phyloP scores from a whole-genome alignment of 306 rosid species.

The Clitoria ternatea region DNA sequence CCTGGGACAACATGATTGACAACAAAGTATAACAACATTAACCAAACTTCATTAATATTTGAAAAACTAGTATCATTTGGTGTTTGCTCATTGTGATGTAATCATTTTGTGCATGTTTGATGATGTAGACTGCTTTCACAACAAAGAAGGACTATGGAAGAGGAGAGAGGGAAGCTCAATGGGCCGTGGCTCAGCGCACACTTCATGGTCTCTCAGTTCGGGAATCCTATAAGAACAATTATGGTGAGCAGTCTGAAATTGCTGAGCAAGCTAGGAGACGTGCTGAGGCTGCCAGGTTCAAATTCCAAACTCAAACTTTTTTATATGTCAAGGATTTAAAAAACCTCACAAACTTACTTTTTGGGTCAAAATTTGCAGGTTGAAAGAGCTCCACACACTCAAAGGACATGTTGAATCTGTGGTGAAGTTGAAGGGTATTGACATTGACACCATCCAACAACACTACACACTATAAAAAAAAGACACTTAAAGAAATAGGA shows the following conservation, averaged over 20 bases:
- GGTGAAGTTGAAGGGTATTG: conserved; percentile 74
- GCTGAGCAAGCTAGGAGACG: conserved; percentile 85
- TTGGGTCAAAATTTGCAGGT: conserved; percentile 37
- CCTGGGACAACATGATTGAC: conserved; percentile 64
- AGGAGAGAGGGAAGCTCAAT: conserved; percentile 79
- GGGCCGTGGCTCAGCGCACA: conserved; percentile 79
- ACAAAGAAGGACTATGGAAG: conserved; percentile 74
- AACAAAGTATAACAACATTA: conserved; percentile 40
- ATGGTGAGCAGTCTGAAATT: conserved; percentile 47
- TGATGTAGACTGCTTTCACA: conserved; percentile 65
- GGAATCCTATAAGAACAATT: conserved; percentile 13
- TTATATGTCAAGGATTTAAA: no score
- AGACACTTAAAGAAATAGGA: not conserved
- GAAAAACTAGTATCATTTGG: not conserved
- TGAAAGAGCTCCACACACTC: conserved; percentile 69
- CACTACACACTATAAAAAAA: conserved; percentile 43
- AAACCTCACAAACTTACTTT: no score
- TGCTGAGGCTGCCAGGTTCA: conserved; percentile 80
- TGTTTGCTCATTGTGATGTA: not conserved
- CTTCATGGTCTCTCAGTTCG: conserved; percentile 54
- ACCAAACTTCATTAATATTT: not conserved
- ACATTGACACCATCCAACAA: conserved; percentile 56
- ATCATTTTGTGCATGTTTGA: not conserved
- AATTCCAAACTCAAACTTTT: not conserved
- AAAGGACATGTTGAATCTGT: conserved; percentile 86